Percentiles rank a stretch among this genome's conserved stretches.
These are phyloP conservation scores for Fraxinus floribunda DNA, from an alignment of 305 asterid genomes.

Conservation along the genomic window DNA sequence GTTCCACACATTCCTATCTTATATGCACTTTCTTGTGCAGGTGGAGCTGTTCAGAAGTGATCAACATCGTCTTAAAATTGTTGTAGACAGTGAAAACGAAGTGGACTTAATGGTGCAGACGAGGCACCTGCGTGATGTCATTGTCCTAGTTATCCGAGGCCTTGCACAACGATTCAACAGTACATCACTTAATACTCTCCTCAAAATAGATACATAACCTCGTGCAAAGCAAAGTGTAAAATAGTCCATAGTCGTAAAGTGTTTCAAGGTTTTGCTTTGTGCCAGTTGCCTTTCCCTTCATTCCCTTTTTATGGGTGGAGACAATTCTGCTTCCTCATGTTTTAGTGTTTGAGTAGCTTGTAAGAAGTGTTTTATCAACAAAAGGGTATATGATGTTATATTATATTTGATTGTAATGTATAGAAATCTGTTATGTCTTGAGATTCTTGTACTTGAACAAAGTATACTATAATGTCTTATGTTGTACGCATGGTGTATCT, in stretches of 20 bases:
- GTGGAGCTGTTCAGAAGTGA: constrained; percentile 92
- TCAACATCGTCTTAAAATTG: constrained; percentile 87
- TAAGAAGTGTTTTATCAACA: not conserved
- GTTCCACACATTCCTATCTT: not conserved
- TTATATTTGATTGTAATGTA: constrained; percentile 17
- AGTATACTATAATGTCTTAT: not conserved
- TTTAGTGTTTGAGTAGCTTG: constrained; percentile 6
- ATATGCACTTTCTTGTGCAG: constrained; percentile 35
- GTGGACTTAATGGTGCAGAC: constrained; percentile 97
- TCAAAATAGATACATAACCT: constrained; percentile 68
- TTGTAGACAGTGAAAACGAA: constrained; percentile 92
- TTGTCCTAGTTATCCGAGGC: constrained; percentile 90
- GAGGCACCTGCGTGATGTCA: constrained; percentile 86
- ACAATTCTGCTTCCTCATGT: not conserved
- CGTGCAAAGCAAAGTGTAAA: constrained; percentile 20
- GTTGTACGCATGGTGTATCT: not conserved
- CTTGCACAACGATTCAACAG: constrained; percentile 95
- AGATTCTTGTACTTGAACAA: not conserved
- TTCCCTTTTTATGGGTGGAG: constrained; percentile 31
- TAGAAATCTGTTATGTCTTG: constrained; percentile 5
- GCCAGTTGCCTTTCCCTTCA: constrained; percentile 22
- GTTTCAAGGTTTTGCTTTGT: constrained; percentile 13
- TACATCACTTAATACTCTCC: constrained; percentile 91
- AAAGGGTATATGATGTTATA: constrained; percentile 7
- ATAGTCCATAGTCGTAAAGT: not conserved